Percentiles rank a stretch among this genome's conserved stretches.
phyloP scores from a whole-genome alignment of 108 stramenopile species.

The Fistulifera pelliculosa region DNA sequence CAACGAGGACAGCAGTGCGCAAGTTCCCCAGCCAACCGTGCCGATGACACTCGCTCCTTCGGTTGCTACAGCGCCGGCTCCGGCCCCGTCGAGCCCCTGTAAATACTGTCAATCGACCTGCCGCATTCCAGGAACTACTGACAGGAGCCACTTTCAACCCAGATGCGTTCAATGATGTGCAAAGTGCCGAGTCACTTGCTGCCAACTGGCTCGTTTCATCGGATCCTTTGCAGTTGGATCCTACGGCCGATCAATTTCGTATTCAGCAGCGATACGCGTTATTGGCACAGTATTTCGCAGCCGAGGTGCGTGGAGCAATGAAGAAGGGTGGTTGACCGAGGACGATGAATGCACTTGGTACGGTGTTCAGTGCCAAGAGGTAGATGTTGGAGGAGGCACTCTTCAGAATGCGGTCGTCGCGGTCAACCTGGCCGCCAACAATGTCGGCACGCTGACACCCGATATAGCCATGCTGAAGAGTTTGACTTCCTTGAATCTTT shows the following conservation, averaged over 20 bases:
- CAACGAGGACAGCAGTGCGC: background rate
- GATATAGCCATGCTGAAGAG: slow-evolving; percentile 10
- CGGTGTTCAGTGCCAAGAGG: slow-evolving; percentile 10
- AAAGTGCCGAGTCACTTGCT: slow-evolving; percentile 7
- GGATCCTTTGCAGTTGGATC: slow-evolving; percentile 16
- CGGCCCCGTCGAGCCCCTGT: no score
- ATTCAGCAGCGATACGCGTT: slow-evolving; percentile 16
- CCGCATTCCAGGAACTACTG: no score
- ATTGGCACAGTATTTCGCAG: slow-evolving; percentile 8
- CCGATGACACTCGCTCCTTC: background rate
- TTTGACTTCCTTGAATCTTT: slow-evolving; percentile 8
- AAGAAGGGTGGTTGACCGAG: slow-evolving; percentile 9
- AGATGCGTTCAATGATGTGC: slow-evolving; percentile 1
- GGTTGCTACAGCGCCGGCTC: no score
- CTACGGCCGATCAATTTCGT: slow-evolving; percentile 10
- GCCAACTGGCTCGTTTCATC: slow-evolving; percentile 1
- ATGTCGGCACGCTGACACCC: slow-evolving; percentile 4
- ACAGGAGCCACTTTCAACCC: background rate
- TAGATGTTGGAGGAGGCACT: background rate
- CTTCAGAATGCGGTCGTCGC: slow-evolving; percentile 4
- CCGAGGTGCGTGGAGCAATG: slow-evolving; percentile 11
- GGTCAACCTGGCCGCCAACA: slow-evolving; percentile 14
- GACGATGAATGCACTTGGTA: slow-evolving; percentile 23
- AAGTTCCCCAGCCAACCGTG: background rate
- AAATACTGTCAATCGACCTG: no score